Evolutionary conservation across 345 rosid genomes (phyloP).

Genomic region (Lepidium sativum): DNA sequence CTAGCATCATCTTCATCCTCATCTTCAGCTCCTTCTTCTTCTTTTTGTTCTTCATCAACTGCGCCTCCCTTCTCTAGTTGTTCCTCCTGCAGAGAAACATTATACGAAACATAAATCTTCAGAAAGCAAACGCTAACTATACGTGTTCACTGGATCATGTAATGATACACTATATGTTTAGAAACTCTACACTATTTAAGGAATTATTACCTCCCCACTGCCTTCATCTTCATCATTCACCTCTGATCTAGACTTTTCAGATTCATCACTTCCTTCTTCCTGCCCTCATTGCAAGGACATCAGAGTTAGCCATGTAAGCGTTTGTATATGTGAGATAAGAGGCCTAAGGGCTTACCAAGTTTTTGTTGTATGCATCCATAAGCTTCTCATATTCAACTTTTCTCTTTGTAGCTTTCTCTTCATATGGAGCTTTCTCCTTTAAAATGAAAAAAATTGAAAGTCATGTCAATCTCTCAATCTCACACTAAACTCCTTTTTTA

Average conservation of each 20-base stretch:
- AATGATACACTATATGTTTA: background rate
- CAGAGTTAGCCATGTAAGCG: background rate
- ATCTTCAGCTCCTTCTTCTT: background rate
- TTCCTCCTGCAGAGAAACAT: constrained; percentile 17
- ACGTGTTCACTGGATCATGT: background rate
- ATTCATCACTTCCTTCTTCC: constrained; percentile 54
- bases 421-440: constrained; percentile 85
- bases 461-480: constrained; percentile 14
- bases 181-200: background rate
- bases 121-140: background rate
- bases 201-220: constrained; percentile 37
- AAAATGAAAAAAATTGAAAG: background rate
- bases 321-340: background rate
- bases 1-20: background rate
- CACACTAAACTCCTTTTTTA: background rate
- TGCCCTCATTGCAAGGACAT: constrained; percentile 8
- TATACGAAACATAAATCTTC: background rate
- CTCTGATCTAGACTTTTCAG: constrained; percentile 61
- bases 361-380: constrained; percentile 78
- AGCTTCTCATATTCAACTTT: constrained; percentile 68
- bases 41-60: constrained; percentile 6
- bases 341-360: constrained; percentile 39
- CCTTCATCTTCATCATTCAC: constrained; percentile 59
- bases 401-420: constrained; percentile 72
- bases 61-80: constrained; percentile 20